A percentile compares a stretch with the other conserved stretches of the same genome.
Evolutionary conservation across 495 filamentous ascomycete species (phyloP).

Genomic region (Hypoxylon fuscum): DNA sequence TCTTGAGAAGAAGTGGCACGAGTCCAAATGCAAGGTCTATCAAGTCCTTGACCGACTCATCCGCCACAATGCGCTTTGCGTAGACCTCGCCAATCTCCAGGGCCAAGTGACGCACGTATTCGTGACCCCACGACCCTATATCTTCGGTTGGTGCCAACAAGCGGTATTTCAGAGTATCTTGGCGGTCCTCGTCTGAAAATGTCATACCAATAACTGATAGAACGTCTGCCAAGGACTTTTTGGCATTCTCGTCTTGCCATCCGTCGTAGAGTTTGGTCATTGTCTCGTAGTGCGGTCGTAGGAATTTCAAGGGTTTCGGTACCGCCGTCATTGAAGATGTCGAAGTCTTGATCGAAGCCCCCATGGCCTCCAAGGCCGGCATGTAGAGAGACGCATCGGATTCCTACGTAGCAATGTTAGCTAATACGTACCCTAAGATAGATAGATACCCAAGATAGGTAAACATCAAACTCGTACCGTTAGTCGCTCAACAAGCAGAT

Average conservation of each 20-base stretch:
- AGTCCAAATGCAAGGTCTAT: slow-evolving; percentile 82
- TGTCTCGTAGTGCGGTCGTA: slow-evolving; percentile 92
- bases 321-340: slow-evolving; percentile 99
- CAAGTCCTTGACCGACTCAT: slow-evolving; percentile 74
- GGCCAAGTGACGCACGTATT: slow-evolving; percentile 96
- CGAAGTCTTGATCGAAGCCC: slow-evolving; percentile 96
- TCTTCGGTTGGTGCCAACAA: slow-evolving; percentile 89
- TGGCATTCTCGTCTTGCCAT: slow-evolving; percentile 84
- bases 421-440: no score
- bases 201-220: slow-evolving; percentile 99
- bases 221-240: slow-evolving; percentile 91
- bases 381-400: slow-evolving; percentile 87
- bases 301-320: slow-evolving; percentile 97
- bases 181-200: slow-evolving; percentile 93
- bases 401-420: slow-evolving; percentile 66
- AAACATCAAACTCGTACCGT: slow-evolving; percentile 65
- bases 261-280: slow-evolving; percentile 85
- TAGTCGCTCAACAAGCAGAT: slow-evolving; percentile 97
- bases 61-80: slow-evolving; percentile 69
- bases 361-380: slow-evolving; percentile 92
- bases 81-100: slow-evolving; percentile 96
- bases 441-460: no score
- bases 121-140: slow-evolving; percentile 96
- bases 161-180: slow-evolving; percentile 95
- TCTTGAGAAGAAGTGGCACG: slow-evolving; percentile 94